Conservation (phyloP, 257 asterid species). For the Lithospermum erythrorhizon region DNA sequence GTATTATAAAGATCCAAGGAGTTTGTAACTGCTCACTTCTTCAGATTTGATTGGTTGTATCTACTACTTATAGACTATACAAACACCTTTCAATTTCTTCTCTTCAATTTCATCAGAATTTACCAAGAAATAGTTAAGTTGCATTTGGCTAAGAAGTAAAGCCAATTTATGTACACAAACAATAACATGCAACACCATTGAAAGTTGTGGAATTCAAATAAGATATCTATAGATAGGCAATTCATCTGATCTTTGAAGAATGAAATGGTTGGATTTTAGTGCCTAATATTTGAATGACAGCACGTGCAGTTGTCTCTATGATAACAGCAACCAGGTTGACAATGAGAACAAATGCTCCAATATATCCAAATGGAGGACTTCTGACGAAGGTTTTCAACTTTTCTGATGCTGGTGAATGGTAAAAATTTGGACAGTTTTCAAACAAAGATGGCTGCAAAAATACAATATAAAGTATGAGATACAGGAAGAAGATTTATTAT, state of each 20-base stretch:
- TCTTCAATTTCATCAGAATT: too few species aligned
- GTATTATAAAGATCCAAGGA: background rate
- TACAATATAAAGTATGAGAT: conserved; percentile 14
- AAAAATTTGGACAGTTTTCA: conserved; percentile 52
- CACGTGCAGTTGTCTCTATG: conserved; percentile 67
- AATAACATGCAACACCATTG: too few species aligned
- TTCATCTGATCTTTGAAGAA: too few species aligned
- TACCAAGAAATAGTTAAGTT: too few species aligned
- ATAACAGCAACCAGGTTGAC: conserved; percentile 78
- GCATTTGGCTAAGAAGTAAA: too few species aligned
- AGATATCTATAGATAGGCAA: too few species aligned
- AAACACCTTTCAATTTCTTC: too few species aligned
- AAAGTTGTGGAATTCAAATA: too few species aligned
- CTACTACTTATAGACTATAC: too few species aligned
- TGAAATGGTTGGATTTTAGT: too few species aligned
- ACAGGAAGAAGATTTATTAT: conserved; percentile 3
- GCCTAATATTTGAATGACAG: background rate
- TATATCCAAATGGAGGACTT: conserved; percentile 56
- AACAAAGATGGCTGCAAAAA: conserved; percentile 64
- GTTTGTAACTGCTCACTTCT: background rate
- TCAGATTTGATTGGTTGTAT: too few species aligned
- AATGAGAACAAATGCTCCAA: conserved; percentile 51
- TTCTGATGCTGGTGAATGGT: conserved; percentile 59
- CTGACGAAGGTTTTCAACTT: conserved; percentile 55
- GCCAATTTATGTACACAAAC: too few species aligned